These are phyloP conservation scores for Cydonia oblonga DNA, from an alignment of 331 rosid species.

Conservation along the genomic window DNA sequence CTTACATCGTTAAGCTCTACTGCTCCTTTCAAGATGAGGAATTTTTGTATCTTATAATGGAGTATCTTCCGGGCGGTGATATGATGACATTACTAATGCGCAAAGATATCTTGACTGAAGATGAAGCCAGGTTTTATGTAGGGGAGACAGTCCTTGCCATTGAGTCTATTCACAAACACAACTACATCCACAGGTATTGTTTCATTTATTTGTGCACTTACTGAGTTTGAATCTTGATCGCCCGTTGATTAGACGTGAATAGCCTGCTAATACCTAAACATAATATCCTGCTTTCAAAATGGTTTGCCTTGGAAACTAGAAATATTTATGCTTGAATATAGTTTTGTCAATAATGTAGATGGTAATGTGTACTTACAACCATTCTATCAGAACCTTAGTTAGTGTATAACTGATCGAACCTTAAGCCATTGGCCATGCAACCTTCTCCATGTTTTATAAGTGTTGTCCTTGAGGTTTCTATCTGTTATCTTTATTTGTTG, in stretches of 20 bases:
- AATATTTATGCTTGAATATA: too few relatives aligned
- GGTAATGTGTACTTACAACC: neutral
- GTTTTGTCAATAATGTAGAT: too few relatives aligned
- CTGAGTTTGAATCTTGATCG: neutral
- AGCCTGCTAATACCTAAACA: neutral
- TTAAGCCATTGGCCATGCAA: neutral
- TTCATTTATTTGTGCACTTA: neutral
- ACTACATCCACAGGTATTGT: conserved; percentile 63
- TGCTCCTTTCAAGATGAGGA: conserved; percentile 90
- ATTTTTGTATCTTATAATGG: conserved; percentile 75
- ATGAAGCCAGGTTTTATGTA: conserved; percentile 67
- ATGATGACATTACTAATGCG: conserved; percentile 85
- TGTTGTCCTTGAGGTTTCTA: neutral
- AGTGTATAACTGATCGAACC: neutral
- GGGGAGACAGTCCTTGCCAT: conserved; percentile 84
- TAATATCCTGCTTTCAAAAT: neutral
- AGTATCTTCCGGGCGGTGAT: conserved; percentile 85
- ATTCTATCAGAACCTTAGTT: neutral
- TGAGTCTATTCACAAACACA: conserved; percentile 79
- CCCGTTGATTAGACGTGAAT: neutral
- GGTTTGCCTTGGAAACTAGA: neutral
- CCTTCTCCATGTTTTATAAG: too few relatives aligned
- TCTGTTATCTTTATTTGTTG: neutral
- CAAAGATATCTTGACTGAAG: conserved; percentile 68
- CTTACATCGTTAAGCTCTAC: conserved; percentile 71